A percentile compares a stretch with the other conserved stretches of the same genome.
These are phyloP conservation scores for Syzygium syzygioides DNA, from an alignment of 441 rosid species.

Conservation along the genomic window DNA sequence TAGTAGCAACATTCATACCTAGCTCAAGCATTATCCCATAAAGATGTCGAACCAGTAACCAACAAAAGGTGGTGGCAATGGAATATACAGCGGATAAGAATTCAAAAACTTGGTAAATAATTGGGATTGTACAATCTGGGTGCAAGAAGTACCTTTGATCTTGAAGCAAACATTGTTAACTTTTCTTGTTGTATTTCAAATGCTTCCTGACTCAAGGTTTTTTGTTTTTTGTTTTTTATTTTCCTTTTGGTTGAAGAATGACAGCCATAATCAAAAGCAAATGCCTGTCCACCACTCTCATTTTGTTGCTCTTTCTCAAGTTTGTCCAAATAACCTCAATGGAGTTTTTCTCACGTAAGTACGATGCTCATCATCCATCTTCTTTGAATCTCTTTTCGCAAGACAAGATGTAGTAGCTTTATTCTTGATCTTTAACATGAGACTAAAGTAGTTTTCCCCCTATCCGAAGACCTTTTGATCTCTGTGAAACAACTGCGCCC, in stretches of 20 bases:
- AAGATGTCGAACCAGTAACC: background rate
- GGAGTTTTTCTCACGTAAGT: conserved; percentile 82
- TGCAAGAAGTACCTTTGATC: background rate
- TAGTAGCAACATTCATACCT: background rate
- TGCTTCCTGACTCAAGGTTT: background rate
- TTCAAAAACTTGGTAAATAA: background rate
- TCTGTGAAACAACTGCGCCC: conserved; percentile 66
- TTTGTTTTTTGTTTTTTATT: background rate
- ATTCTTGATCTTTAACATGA: conserved; percentile 6
- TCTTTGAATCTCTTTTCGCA: background rate
- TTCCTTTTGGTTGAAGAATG: conserved; percentile 37
- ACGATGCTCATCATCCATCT: conserved; percentile 6
- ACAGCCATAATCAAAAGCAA: conserved; percentile 70
- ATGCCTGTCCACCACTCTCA: conserved; percentile 84
- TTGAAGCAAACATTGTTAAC: background rate
- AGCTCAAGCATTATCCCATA: background rate
- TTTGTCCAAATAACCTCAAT: conserved; percentile 73
- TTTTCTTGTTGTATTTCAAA: background rate
- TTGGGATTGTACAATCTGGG: background rate
- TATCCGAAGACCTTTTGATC: conserved; percentile 93
- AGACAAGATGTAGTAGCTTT: conserved; percentile 1
- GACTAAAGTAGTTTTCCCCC: conserved; percentile 7
- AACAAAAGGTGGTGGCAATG: background rate
- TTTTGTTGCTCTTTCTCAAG: conserved; percentile 77
- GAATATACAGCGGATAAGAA: background rate